Conservation (phyloP, 441 rosid genomes). For the Cnidoscolus chayamansa region DNA sequence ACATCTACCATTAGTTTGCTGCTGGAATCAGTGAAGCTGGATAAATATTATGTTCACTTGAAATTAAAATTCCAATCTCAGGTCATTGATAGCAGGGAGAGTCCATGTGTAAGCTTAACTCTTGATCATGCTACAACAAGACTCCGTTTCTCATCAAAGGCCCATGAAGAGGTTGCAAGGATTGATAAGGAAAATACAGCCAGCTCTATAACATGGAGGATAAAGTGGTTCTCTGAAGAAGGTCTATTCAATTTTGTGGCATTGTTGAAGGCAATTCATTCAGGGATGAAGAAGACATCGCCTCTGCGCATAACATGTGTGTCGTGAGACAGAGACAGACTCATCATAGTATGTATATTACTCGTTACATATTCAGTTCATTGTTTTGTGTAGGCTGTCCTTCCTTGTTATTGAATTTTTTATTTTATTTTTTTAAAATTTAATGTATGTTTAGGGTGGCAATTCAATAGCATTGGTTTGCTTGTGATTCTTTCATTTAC, state of each 20-base stretch:
- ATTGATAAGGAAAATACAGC: slow-evolving; percentile 17
- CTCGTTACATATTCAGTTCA: slow-evolving; percentile 40
- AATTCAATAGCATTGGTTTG: slow-evolving; percentile 23
- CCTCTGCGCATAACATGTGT: slow-evolving; percentile 47
- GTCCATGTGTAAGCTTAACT: slow-evolving; percentile 33
- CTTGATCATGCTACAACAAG: slow-evolving; percentile 31
- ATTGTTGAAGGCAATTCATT: slow-evolving; percentile 66
- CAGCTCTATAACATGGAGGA: slow-evolving; percentile 46
- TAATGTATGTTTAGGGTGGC: slow-evolving; percentile 18
- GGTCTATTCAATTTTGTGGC: slow-evolving; percentile 59
- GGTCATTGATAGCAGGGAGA: slow-evolving; percentile 49
- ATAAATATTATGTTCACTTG: slow-evolving; percentile 1
- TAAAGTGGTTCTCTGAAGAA: slow-evolving; percentile 63
- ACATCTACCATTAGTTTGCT: neutral
- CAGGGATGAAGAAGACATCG: slow-evolving; percentile 29
- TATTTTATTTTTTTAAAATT: neutral
- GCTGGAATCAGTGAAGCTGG: neutral
- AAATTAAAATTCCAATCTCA: slow-evolving; percentile 27
- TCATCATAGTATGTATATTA: neutral
- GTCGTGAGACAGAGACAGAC: slow-evolving; percentile 18
- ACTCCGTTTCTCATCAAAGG: slow-evolving; percentile 22
- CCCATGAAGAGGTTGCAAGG: slow-evolving; percentile 20
- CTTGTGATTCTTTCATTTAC: slow-evolving; percentile 38
- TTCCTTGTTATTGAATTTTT: neutral
- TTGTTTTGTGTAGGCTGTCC: slow-evolving; percentile 31